Percentiles rank a stretch among this genome's conserved stretches.
Evolutionary conservation across 768 basidiomycete genomes (phyloP).

Genomic region (Dentipellis sp.): DNA sequence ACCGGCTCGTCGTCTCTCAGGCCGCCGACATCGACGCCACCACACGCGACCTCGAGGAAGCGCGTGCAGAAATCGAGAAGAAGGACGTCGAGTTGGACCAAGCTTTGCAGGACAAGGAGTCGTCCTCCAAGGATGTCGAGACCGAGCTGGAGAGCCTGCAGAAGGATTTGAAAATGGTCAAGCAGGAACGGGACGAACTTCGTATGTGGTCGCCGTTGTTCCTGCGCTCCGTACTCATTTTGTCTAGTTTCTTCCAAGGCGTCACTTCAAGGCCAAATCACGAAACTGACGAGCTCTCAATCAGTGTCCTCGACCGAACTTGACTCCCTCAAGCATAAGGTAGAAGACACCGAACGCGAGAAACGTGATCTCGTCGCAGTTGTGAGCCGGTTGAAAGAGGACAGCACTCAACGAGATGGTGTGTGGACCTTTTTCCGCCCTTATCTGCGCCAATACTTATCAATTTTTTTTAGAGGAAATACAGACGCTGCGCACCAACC

Average conservation of each 20-base stretch:
- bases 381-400: slow-evolving; percentile 75
- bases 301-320: slow-evolving; percentile 55
- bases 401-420: slow-evolving; percentile 71
- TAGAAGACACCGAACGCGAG: slow-evolving; percentile 78
- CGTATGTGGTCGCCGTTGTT: slow-evolving; percentile 30
- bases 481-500: slow-evolving; percentile 51
- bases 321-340: slow-evolving; percentile 45
- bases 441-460: background rate
- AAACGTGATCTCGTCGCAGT: slow-evolving; percentile 84
- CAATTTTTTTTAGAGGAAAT: slow-evolving; percentile 50
- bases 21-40: slow-evolving; percentile 43
- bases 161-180: slow-evolving; percentile 45
- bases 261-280: slow-evolving; percentile 45
- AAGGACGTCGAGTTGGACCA: slow-evolving; percentile 83
- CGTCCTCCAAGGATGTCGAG: slow-evolving; percentile 47
- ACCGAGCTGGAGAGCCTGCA: slow-evolving; percentile 39
- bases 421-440: slow-evolving; percentile 13
- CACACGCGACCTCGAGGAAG: slow-evolving; percentile 60
- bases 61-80: slow-evolving; percentile 54
- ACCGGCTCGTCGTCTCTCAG: slow-evolving; percentile 52
- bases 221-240: slow-evolving; percentile 15
- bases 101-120: slow-evolving; percentile 71
- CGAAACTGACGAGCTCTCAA: slow-evolving; percentile 47
- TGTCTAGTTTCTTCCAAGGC: slow-evolving; percentile 30
- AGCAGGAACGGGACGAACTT: slow-evolving; percentile 57